phyloP scores from a whole-genome alignment of 1,284 basidiomycete genomes.

The Pholiota adiposa region DNA sequence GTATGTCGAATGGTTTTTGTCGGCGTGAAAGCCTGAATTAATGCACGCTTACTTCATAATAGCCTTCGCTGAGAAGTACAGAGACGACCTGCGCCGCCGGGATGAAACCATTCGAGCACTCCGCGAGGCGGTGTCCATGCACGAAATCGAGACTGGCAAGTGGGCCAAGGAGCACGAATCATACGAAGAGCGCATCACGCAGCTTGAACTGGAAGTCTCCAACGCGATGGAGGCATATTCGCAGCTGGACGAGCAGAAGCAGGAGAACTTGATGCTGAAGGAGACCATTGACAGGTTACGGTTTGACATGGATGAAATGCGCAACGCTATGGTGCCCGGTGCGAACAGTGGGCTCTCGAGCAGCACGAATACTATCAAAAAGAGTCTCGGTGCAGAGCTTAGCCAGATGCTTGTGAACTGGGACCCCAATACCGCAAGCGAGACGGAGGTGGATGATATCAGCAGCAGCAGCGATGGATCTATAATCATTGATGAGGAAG shows the following conservation, averaged over 20 bases:
- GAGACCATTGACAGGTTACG: conserved; percentile 93
- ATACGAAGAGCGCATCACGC: conserved; percentile 68
- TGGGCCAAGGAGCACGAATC: conserved; percentile 65
- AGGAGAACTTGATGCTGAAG: conserved; percentile 87
- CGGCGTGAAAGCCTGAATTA: not conserved
- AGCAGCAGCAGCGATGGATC: conserved; percentile 51
- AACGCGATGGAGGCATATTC: conserved; percentile 71
- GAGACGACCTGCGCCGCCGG: conserved; percentile 71
- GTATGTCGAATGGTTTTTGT: conserved; percentile 54
- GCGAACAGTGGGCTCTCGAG: conserved; percentile 54
- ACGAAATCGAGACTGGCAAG: conserved; percentile 66
- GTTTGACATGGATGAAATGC: conserved; percentile 89
- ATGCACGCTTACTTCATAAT: conserved; percentile 6
- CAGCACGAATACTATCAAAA: conserved; percentile 57
- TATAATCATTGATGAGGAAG: conserved; percentile 37
- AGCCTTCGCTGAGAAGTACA: conserved; percentile 80
- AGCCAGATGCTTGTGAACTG: conserved; percentile 61
- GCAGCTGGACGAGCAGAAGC: conserved; percentile 86
- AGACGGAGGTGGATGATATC: conserved; percentile 42
- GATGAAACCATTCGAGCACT: conserved; percentile 73
- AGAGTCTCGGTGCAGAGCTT: conserved; percentile 84
- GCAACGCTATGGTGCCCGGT: conserved; percentile 50
- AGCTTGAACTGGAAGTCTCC: conserved; percentile 70
- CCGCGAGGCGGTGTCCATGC: conserved; percentile 59
- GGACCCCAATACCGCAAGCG: conserved; percentile 42